A percentile compares a stretch with the other conserved stretches of the same genome.
Evolutionary conservation across 768 basidiomycete species (phyloP).

Genomic region (Pulveroboletus ravenelii): DNA sequence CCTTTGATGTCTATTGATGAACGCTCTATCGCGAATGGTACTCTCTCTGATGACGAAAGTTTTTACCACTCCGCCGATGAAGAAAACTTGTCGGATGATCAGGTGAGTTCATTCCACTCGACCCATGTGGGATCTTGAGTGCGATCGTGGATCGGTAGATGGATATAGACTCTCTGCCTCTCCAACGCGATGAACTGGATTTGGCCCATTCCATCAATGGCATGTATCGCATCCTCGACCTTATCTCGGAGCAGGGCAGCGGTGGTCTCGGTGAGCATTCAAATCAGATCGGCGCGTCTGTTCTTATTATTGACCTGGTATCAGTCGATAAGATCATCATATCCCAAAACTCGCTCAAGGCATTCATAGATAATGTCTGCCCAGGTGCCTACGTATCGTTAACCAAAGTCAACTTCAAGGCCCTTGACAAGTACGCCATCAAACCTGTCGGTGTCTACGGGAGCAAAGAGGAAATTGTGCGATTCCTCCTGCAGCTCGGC

Average conservation of each 20-base stretch:
- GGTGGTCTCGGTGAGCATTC: slow-evolving; percentile 45
- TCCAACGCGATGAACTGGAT: slow-evolving; percentile 15
- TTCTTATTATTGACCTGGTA: neutral
- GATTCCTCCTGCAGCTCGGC: slow-evolving; percentile 36
- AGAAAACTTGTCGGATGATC: neutral
- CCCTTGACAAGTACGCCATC: slow-evolving; percentile 41
- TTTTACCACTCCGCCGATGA: slow-evolving; percentile 13
- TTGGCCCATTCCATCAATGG: slow-evolving; percentile 34
- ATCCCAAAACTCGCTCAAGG: slow-evolving; percentile 44
- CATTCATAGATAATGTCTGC: slow-evolving; percentile 43
- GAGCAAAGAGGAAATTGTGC: slow-evolving; percentile 45
- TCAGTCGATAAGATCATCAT: slow-evolving; percentile 64
- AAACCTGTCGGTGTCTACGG: slow-evolving; percentile 57
- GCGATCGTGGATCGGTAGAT: slow-evolving; percentile 13
- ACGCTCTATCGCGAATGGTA: neutral
- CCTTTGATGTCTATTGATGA: neutral
- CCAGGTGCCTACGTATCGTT: slow-evolving; percentile 52
- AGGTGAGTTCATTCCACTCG: slow-evolving; percentile 7
- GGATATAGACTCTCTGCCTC: slow-evolving; percentile 6
- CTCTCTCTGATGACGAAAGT: slow-evolving; percentile 11
- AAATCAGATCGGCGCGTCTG: neutral
- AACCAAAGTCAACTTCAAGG: slow-evolving; percentile 54
- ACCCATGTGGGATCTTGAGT: neutral
- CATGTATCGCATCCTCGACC: slow-evolving; percentile 51
- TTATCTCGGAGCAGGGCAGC: slow-evolving; percentile 47